Percentiles rank a stretch among this genome's conserved stretches.
phyloP scores from a whole-genome alignment of 2,329 filamentous ascomycete genomes.

The Grosmannia huntii region DNA sequence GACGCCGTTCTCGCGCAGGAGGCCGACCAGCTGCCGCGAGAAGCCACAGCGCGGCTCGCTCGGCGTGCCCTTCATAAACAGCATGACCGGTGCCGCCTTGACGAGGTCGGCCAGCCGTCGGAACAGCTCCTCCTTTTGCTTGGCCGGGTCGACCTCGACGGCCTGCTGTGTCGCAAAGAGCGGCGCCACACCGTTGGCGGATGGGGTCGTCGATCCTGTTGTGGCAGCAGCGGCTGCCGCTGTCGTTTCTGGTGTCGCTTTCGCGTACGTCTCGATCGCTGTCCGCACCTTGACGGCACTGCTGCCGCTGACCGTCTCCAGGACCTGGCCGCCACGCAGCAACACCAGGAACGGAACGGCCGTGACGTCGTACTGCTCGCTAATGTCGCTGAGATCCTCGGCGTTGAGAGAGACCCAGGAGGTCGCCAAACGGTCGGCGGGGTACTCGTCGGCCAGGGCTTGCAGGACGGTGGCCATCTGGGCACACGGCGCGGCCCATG shows the following conservation, averaged over 20 bases:
- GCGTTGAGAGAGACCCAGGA: conserved; percentile 87
- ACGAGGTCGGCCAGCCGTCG: conserved; percentile 72
- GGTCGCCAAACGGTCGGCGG: conserved; percentile 52
- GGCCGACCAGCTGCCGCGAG: conserved; percentile 73
- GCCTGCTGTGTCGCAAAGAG: conserved; percentile 21
- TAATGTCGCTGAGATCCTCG: conserved; percentile 84
- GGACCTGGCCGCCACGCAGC: conserved; percentile 56
- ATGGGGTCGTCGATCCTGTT: conserved; percentile 22
- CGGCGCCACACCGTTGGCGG: conserved; percentile 1
- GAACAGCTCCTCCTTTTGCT: conserved; percentile 73
- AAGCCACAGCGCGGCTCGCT: conserved; percentile 95
- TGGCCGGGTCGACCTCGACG: conserved; percentile 32
- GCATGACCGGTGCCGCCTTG: conserved; percentile 92
- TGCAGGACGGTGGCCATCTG: conserved; percentile 84
- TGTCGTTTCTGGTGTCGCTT: conserved; percentile 21
- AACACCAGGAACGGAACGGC: conserved; percentile 89
- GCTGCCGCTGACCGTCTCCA: conserved; percentile 82
- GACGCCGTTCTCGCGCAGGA: conserved; percentile 79
- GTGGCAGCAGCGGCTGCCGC: conserved; percentile 21
- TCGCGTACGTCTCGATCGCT: conserved; percentile 76
- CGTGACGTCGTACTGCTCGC: conserved; percentile 85
- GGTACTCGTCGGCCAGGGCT: conserved; percentile 77
- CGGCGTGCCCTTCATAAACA: conserved; percentile 99
- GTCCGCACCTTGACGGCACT: conserved; percentile 75
- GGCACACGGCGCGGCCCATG: conserved; percentile 91